Base-by-base conservation (phyloP, 2,329 filamentous ascomycete genomes). In the Beauveria medogensis region DNA sequence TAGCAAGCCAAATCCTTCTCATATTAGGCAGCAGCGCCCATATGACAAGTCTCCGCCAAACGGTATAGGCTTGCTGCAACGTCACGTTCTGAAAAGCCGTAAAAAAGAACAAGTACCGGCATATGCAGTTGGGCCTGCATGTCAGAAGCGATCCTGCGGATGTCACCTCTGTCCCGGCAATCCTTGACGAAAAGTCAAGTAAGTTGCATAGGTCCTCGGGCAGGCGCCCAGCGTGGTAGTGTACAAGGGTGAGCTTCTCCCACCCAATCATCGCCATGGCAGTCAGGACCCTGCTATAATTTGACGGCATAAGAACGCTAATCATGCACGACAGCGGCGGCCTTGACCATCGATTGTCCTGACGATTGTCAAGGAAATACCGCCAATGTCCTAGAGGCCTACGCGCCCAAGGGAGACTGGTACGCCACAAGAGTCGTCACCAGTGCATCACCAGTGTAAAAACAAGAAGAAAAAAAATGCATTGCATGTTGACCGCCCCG, bases 101-200 rank as follows among this genome's bases (percentile, higher is more conserved):
- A 59, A 44, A 59, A 20, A 20, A 34, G n/a, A 22, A 51, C n/a
- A 59, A 59, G 47, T 52, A 16, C 56, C 56, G 56, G 47, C 56
- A 59, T 41, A 59, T 46, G 56, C n/a, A 59, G 22, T 41, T 30
- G 56, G 56, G 52, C 37, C 26, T 59, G 56, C 56, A 59, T 44
- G 52, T 59, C 56, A 26, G 24, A 20, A 59, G 56, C 47, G 56
- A 52, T 52, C 55, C 34, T 44, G 37, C 9, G 24, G 55, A 59
- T 34, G 18, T 24, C 3, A 43, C 22, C 30, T 58, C 37, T n/a
- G 47, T 52, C 22, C 37, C 47, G 30, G 47, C 37, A 34, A 26
- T 44, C 34, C 44, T 59, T 34, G 56, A 30, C 12, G 3, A 22
- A 43, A 43, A 4, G 47, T 44, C 24, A 14, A 26, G 3, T 22